phyloP scores from a whole-genome alignment of 31 red algal species.

The Bonnemaisonia californica region DNA sequence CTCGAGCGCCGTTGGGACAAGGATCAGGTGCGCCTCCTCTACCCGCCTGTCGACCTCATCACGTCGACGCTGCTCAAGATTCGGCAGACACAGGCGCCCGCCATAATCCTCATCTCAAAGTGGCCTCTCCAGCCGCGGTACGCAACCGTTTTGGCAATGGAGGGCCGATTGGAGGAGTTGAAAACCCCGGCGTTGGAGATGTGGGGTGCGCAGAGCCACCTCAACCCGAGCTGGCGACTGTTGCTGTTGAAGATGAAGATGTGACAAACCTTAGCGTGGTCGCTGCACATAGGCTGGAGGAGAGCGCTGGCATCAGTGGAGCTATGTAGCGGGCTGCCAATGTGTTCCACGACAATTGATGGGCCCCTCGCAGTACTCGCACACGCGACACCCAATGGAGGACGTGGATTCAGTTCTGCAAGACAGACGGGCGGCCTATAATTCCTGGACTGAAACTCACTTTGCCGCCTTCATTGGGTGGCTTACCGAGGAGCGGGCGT shows the following conservation, averaged over 20 bases:
- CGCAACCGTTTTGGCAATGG: not conserved
- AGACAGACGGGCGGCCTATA: not conserved
- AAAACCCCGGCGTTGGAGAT: not conserved
- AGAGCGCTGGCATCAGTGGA: not conserved
- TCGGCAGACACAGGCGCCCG: not conserved
- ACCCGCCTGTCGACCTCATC: constrained; percentile 27
- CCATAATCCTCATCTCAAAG: constrained; percentile 16
- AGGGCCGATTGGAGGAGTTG: not conserved
- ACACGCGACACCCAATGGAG: constrained; percentile 20
- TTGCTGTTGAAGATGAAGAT: constrained; percentile 14
- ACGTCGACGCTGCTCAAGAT: constrained; percentile 16
- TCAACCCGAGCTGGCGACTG: constrained; percentile 27
- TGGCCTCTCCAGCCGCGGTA: constrained; percentile 31
- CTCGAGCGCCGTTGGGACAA: not conserved
- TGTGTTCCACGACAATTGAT: not conserved
- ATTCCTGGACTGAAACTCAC: not conserved
- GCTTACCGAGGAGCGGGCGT: not conserved
- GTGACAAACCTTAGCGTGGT: not conserved
- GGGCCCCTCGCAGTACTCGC: not conserved
- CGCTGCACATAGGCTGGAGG: not conserved
- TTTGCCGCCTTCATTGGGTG: constrained; percentile 10
- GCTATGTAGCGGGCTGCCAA: not conserved
- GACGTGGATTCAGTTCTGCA: constrained; percentile 2
- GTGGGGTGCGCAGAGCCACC: not conserved
- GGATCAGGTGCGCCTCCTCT: not conserved